These are phyloP conservation scores for Bassia scoparia DNA, from an alignment of 148 eudicot species.

Conservation along the genomic window DNA sequence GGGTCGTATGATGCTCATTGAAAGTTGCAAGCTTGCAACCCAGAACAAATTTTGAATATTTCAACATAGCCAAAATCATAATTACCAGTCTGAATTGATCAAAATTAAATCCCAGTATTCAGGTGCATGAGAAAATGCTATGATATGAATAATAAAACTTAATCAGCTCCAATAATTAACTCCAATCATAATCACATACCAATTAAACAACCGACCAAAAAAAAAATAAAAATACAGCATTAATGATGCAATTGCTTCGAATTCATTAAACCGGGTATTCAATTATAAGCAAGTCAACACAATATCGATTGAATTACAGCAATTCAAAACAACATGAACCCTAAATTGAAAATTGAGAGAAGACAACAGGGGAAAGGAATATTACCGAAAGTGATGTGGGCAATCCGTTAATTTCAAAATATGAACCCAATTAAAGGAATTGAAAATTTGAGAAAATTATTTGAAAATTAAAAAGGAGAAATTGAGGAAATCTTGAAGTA, in stretches of 20 bases:
- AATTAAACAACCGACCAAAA: not conserved
- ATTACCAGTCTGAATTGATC: not conserved
- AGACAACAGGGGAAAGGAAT: not conserved
- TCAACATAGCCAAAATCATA: not conserved
- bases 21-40: not conserved
- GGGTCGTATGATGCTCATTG: too few species aligned
- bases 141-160: not conserved
- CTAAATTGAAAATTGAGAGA: not conserved
- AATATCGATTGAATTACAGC: not conserved
- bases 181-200: not conserved
- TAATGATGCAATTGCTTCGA: not conserved
- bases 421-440: not conserved
- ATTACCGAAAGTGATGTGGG: slow-evolving; percentile 7
- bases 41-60: not conserved
- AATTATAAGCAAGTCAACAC: not conserved
- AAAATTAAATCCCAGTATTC: not conserved
- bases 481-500: not conserved
- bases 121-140: not conserved
- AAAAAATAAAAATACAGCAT: too few species aligned
- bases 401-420: not conserved
- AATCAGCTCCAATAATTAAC: not conserved
- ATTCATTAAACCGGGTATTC: too few species aligned
- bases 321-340: not conserved
- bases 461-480: not conserved
- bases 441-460: not conserved